A percentile compares a stretch with the other conserved stretches of the same genome.
These are phyloP conservation scores for Tulasnella calospora DNA, from an alignment of 768 basidiomycete species.

Conservation along the genomic window DNA sequence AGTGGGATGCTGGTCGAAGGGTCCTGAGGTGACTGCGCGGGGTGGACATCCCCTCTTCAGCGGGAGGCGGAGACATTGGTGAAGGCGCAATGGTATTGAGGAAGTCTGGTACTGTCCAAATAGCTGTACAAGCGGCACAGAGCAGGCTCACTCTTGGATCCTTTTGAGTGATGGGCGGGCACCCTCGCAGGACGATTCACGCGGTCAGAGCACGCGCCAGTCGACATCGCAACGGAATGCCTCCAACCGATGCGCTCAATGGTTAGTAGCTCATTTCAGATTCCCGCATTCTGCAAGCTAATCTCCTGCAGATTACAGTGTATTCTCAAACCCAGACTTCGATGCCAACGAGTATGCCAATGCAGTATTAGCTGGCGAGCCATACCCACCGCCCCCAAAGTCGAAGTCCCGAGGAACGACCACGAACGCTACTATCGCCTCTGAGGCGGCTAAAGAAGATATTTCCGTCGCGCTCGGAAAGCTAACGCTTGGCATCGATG, in stretches of 20 bases:
- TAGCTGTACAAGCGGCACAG: background rate
- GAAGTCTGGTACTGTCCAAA: background rate
- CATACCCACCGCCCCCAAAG: slow-evolving; percentile 51
- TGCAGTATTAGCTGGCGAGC: slow-evolving; percentile 76
- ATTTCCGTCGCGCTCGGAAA: slow-evolving; percentile 85
- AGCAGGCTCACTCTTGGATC: background rate
- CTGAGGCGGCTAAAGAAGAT: slow-evolving; percentile 58
- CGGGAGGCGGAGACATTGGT: background rate
- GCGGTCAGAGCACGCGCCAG: background rate
- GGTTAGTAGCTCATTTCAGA: background rate
- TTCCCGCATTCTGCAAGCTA: background rate
- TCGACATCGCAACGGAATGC: background rate
- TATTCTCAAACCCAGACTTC: slow-evolving; percentile 70
- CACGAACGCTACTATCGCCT: slow-evolving; percentile 40
- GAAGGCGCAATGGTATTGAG: background rate
- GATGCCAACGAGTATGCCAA: slow-evolving; percentile 89
- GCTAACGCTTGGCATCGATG: slow-evolving; percentile 81
- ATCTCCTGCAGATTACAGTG: slow-evolving; percentile 51
- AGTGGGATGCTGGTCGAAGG: too few relatives aligned
- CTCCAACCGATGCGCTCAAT: background rate
- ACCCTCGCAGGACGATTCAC: background rate
- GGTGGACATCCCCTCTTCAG: background rate
- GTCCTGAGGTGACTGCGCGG: too few relatives aligned
- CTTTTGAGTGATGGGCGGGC: background rate
- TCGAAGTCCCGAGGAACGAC: slow-evolving; percentile 33